Percentiles rank a stretch among this genome's conserved stretches.
These are phyloP conservation scores for Lactarius vividus DNA, from an alignment of 768 basidiomycete genomes.

Conservation along the genomic window DNA sequence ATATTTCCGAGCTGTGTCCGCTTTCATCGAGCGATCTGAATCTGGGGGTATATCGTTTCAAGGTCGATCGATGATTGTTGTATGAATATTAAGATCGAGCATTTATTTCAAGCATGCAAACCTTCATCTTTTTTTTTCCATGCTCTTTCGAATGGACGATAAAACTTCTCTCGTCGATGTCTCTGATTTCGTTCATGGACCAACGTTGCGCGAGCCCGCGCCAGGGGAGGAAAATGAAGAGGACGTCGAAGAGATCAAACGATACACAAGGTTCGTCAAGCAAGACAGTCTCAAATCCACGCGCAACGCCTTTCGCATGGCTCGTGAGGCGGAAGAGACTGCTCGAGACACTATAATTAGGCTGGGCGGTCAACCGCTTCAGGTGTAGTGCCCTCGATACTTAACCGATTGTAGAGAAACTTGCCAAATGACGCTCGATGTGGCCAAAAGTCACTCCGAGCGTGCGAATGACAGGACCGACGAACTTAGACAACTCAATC, in stretches of 20 bases:
- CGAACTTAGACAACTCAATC: slow-evolving; percentile 91
- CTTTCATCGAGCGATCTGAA: too few species aligned
- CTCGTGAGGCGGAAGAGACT: slow-evolving; percentile 94
- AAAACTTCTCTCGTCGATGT: too few species aligned
- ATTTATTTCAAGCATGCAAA: too few species aligned
- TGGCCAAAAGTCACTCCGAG: slow-evolving; percentile 89
- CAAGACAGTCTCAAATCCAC: slow-evolving; percentile 89
- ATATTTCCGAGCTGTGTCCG: too few species aligned
- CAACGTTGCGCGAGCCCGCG: slow-evolving; percentile 43
- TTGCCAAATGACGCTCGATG: slow-evolving; percentile 97
- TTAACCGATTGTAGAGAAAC: slow-evolving; percentile 51
- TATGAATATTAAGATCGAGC: too few species aligned
- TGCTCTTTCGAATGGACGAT: too few species aligned
- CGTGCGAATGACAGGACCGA: slow-evolving; percentile 92
- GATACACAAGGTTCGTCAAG: slow-evolving; percentile 83
- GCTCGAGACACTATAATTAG: slow-evolving; percentile 80
- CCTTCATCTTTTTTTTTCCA: too few species aligned
- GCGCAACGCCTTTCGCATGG: slow-evolving; percentile 88
- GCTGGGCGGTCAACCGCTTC: slow-evolving; percentile 80
- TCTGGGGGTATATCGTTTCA: too few species aligned
- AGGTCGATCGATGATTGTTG: too few species aligned
- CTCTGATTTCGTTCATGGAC: slow-evolving; percentile 44
- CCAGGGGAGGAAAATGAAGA: slow-evolving; percentile 78
- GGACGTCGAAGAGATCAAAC: slow-evolving; percentile 93
- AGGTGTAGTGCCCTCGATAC: background rate